Base-by-base conservation (phyloP, 768 basidiomycete genomes). In the Pulveroboletus frians region DNA sequence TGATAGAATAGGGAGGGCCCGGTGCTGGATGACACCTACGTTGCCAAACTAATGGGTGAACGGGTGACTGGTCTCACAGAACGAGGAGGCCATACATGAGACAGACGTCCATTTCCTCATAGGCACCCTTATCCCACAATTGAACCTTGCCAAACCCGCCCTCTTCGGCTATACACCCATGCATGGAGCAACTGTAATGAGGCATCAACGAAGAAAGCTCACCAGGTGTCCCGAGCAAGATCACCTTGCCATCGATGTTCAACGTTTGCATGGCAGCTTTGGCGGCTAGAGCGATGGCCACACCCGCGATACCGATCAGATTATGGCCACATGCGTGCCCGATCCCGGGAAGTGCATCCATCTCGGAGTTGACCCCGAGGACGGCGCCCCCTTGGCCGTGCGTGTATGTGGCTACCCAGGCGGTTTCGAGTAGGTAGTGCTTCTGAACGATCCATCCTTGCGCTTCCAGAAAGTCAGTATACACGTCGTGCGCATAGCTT, bases 251-350 rank as follows among this genome's bases (percentile, higher is more conserved):
- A 1, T 80, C 59, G 34, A 91, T 80, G 52, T 82, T 65, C 53
- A 83, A 75, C 46, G 77, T 70, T 47, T 82, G 68, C 51, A 91
- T 68, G 1, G 78, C 84, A 5, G 74, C 74, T 60, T 80, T 83
- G n/a, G 85, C 74, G 0, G 82, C 84, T 46, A 80, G 74, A 0
- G 87, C 84, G 23, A 88, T 76, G 2, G 82, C 86, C 11, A 90
- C 82, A 4, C 88, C 88, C 47, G 73, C 57, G 20, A 90, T 85
- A 1, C 84, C 88, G 44, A 92, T 91, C 41, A 92, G 71, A 57
- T 91, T 91, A 61, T 92, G 88, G 3, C 88, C 88, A 58, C 88
- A 91, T 1, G 84, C 85, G 54, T 87, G 85, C 0, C 85, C 81
- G 34, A 83, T 72, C 0, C 77, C 70, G 15, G 67, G 67, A 10